Evolutionary conservation across 2,329 filamentous ascomycete genomes (phyloP).

Genomic region (Periconia sp.): DNA sequence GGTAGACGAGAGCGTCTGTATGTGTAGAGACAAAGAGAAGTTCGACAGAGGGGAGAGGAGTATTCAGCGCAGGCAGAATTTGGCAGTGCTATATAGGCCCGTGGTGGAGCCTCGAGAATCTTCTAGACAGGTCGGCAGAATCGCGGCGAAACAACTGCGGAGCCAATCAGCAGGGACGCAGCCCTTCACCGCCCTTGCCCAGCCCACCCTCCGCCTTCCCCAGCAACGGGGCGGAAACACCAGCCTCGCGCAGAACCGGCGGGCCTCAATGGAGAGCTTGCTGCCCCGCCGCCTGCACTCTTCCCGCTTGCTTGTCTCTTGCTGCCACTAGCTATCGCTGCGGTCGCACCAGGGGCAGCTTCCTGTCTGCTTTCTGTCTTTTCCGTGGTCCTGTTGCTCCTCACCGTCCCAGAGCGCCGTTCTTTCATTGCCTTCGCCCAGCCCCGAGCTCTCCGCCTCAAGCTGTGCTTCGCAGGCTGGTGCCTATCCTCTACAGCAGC

Average conservation of each 20-base stretch:
- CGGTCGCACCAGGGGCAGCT: too few relatives aligned
- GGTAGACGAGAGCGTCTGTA: conserved; percentile 6
- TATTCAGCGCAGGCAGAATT: conserved; percentile 28
- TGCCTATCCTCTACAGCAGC: too few relatives aligned
- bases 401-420: too few relatives aligned
- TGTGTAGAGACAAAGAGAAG: conserved; percentile 4
- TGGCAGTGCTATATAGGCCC: conserved; percentile 34
- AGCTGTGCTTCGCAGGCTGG: too few relatives aligned
- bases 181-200: conserved; percentile 31
- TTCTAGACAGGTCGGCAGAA: conserved; percentile 46
- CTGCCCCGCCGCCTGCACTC: conserved; percentile 11
- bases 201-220: conserved; percentile 19
- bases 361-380: too few relatives aligned
- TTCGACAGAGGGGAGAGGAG: conserved; percentile 4
- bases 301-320: too few relatives aligned
- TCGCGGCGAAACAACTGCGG: conserved; percentile 29
- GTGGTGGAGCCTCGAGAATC: conserved; percentile 45
- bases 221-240: conserved; percentile 10
- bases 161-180: conserved; percentile 30
- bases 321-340: too few relatives aligned
- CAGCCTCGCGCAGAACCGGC: conserved; percentile 9
- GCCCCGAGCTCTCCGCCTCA: too few relatives aligned
- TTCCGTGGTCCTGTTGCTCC: too few relatives aligned
- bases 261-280: too few relatives aligned
- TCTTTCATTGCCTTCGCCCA: too few relatives aligned